Conservation (phyloP, 2,329 filamentous ascomycete genomes). For the Salinomyces thailandicus region DNA sequence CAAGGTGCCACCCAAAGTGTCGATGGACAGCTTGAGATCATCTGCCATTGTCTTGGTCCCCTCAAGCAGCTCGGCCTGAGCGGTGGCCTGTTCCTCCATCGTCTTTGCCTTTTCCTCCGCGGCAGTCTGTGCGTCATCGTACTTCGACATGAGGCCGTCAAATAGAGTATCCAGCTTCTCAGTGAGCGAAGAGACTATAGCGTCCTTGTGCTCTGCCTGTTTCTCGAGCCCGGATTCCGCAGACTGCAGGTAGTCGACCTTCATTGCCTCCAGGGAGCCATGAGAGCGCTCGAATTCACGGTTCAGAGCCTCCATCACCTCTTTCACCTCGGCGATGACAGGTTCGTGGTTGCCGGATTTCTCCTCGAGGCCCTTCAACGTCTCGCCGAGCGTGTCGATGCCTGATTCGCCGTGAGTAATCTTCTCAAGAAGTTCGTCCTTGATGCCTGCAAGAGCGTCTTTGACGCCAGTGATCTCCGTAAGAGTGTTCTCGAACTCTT, state of each 20-base stretch:
- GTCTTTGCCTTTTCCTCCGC: slow-evolving; percentile 65
- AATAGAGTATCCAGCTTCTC: slow-evolving; percentile 66
- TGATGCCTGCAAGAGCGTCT: slow-evolving; percentile 64
- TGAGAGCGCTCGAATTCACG: slow-evolving; percentile 80
- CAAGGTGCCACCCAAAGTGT: slow-evolving; percentile 62
- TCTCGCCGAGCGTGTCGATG: slow-evolving; percentile 47
- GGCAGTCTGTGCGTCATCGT: slow-evolving; percentile 69
- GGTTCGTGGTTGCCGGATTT: slow-evolving; percentile 43
- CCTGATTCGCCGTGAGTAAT: slow-evolving; percentile 65
- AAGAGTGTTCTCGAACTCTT: slow-evolving; percentile 67
- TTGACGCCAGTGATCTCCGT: slow-evolving; percentile 74
- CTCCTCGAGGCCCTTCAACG: slow-evolving; percentile 60
- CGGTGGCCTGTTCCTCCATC: slow-evolving; percentile 60
- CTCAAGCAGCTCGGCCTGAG: slow-evolving; percentile 62
- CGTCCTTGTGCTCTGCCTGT: slow-evolving; percentile 48
- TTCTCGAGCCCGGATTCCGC: slow-evolving; percentile 46
- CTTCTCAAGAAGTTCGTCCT: slow-evolving; percentile 63
- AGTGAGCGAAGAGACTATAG: slow-evolving; percentile 44
- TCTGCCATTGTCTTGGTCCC: slow-evolving; percentile 72
- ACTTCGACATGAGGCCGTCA: slow-evolving; percentile 70
- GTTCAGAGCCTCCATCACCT: slow-evolving; percentile 63
- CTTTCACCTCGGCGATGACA: slow-evolving; percentile 41
- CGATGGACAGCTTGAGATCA: slow-evolving; percentile 75
- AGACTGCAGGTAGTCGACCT: slow-evolving; percentile 62
- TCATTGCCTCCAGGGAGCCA: slow-evolving; percentile 65